Evolutionary conservation across 2,329 filamentous ascomycete genomes (phyloP).

Genomic region (Calonectria hawksworthii): DNA sequence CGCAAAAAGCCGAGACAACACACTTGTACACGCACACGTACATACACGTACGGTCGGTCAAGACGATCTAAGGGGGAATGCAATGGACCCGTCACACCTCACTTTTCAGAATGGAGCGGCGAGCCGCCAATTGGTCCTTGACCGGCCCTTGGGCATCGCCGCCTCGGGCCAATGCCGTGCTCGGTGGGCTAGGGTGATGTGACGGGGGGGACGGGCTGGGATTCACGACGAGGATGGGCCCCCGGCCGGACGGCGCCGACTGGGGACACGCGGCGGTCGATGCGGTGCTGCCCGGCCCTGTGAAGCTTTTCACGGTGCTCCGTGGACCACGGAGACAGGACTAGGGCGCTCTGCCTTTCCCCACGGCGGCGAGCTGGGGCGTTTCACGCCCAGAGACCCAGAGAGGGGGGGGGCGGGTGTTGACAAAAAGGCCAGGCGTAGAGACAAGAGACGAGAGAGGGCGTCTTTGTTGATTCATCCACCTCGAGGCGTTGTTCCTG

Average conservation of each 20-base stretch:
- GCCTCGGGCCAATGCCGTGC: conserved; percentile 27
- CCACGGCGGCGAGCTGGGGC: conserved; percentile 25
- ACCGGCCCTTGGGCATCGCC: conserved; percentile 16
- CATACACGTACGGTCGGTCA: not conserved
- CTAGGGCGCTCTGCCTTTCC: not conserved
- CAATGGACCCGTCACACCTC: conserved; percentile 25
- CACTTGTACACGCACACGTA: not conserved
- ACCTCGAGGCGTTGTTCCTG: conserved; percentile 20
- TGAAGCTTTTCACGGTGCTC: conserved; percentile 11
- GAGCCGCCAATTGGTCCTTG: conserved; percentile 10
- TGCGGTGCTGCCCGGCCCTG: conserved; percentile 28
- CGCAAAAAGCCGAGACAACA: conserved; percentile 12
- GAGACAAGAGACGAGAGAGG: conserved; percentile 6
- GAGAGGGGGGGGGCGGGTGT: conserved; percentile 3
- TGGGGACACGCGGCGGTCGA: conserved; percentile 31
- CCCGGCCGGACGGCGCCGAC: conserved; percentile 33
- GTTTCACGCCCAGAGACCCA: conserved; percentile 24
- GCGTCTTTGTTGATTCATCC: conserved; percentile 25
- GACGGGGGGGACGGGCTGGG: conserved; percentile 6
- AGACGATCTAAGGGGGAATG: conserved; percentile 20
- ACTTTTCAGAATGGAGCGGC: conserved; percentile 1
- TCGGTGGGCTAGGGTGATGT: conserved; percentile 18
- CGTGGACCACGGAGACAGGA: conserved; percentile 7
- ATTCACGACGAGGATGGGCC: conserved; percentile 15
- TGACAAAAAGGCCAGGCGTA: not conserved